These are phyloP conservation scores for Endothia cerciana DNA, from an alignment of 2,329 filamentous ascomycete species.

Conservation along the genomic window DNA sequence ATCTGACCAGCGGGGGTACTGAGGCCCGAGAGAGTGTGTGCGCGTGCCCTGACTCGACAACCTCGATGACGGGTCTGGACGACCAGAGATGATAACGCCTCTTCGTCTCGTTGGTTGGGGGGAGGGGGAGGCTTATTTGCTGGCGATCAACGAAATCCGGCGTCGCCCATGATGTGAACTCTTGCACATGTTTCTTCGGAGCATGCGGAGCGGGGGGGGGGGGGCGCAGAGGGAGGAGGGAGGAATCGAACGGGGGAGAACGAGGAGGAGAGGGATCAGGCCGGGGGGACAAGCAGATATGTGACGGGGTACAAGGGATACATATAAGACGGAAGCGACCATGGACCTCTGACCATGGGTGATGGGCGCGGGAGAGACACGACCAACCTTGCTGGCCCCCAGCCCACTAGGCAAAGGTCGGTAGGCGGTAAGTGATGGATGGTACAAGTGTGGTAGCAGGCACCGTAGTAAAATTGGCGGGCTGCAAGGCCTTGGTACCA, in stretches of 20 bases:
- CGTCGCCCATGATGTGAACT: conserved; percentile 27
- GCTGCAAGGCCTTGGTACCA: background rate
- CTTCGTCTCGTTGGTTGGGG: background rate
- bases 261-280: conserved; percentile 20
- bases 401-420: conserved; percentile 24
- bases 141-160: conserved; percentile 24
- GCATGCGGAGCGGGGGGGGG: conserved; percentile 19
- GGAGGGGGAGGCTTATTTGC: conserved; percentile 9
- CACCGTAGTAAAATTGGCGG: conserved; percentile 1
- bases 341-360: conserved; percentile 12
- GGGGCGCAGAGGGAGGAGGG: conserved; percentile 35
- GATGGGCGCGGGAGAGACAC: conserved; percentile 15
- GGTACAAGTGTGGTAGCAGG: conserved; percentile 3
- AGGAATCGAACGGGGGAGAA: conserved; percentile 14
- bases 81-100: background rate
- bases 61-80: background rate
- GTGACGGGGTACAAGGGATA: conserved; percentile 32
- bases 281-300: conserved; percentile 25
- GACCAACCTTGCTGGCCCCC: conserved; percentile 13
- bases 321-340: conserved; percentile 28
- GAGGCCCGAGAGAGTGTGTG: background rate
- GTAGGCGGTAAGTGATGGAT: conserved; percentile 26
- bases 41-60: background rate
- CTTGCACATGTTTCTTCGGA: conserved; percentile 24
- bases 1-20: background rate